phyloP scores from a whole-genome alignment of 192 early-diverging fungal genomes.

The Coemansia sp. region DNA sequence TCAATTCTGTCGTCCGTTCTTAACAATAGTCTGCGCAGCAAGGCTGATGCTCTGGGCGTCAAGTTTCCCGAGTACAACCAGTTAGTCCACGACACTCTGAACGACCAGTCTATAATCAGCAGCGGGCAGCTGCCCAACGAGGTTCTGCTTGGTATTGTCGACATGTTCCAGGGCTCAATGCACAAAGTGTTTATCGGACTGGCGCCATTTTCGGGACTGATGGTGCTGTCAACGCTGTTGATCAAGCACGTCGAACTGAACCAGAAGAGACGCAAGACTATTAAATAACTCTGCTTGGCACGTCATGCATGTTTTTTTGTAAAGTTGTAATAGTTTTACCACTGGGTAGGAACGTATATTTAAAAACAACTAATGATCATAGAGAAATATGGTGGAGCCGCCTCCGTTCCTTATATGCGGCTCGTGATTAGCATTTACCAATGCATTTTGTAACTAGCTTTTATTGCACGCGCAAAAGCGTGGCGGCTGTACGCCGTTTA shows the following conservation, averaged over 20 bases:
- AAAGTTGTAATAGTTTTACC: no score
- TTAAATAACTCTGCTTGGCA: constrained; percentile 23
- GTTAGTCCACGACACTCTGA: constrained; percentile 48
- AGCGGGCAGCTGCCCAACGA: constrained; percentile 36
- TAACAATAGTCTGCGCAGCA: constrained; percentile 57
- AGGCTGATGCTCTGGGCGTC: constrained; percentile 13
- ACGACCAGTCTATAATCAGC: constrained; percentile 49
- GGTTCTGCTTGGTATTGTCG: constrained; percentile 40
- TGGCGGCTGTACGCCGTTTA: constrained; percentile 1
- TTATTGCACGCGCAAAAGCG: neutral
- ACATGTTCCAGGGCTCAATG: constrained; percentile 57
- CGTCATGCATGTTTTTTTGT: neutral
- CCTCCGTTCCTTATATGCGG: no score
- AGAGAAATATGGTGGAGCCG: no score
- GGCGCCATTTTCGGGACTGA: constrained; percentile 55
- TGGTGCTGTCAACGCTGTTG: constrained; percentile 44
- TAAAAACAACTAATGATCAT: no score
- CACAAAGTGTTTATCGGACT: constrained; percentile 59
- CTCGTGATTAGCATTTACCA: no score
- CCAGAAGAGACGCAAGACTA: constrained; percentile 29
- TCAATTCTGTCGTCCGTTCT: constrained; percentile 62
- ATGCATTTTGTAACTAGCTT: no score
- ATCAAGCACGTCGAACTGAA: constrained; percentile 37
- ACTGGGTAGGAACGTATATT: no score
- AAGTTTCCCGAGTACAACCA: constrained; percentile 49